phyloP scores from a whole-genome alignment of 177 flowering plant genomes.

The Telopea speciosissima region DNA sequence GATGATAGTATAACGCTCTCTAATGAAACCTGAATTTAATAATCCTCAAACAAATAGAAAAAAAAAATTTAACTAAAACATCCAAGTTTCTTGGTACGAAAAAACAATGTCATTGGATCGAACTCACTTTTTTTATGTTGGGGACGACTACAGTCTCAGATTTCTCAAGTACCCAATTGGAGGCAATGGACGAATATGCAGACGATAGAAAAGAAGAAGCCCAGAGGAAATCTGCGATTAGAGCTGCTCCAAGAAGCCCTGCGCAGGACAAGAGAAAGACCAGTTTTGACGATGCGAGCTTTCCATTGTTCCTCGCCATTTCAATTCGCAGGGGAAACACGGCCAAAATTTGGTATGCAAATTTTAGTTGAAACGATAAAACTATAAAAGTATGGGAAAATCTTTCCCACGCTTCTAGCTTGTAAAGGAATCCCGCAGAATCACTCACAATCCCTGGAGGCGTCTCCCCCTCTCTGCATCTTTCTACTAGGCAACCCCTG shows the following conservation, averaged over 20 bases:
- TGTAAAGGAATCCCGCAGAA: too few species aligned
- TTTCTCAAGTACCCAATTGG: slow-evolving; percentile 21
- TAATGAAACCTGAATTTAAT: not conserved
- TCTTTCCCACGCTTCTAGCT: too few species aligned
- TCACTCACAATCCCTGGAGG: too few species aligned
- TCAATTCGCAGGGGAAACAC: not conserved
- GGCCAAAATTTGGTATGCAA: not conserved
- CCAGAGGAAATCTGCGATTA: slow-evolving; percentile 49
- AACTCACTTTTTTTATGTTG: slow-evolving; percentile 14
- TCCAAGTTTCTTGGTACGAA: not conserved
- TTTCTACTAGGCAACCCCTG: too few species aligned
- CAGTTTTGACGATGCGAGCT: slow-evolving; percentile 11
- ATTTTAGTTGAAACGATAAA: too few species aligned
- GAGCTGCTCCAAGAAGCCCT: slow-evolving; percentile 38
- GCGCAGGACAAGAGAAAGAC: slow-evolving; percentile 18
- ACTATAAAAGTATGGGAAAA: too few species aligned
- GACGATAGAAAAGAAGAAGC: slow-evolving; percentile 39
- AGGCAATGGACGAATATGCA: slow-evolving; percentile 11
- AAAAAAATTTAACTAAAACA: not conserved
- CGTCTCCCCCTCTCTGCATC: too few species aligned
- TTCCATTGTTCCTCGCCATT: not conserved
- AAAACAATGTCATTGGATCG: not conserved
- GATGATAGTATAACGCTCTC: not conserved
- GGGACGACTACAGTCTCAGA: slow-evolving; percentile 7
- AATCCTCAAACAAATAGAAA: not conserved